These are phyloP conservation scores for Eimeria necatrix DNA, from an alignment of 169 alveolate species.

Conservation along the genomic window DNA sequence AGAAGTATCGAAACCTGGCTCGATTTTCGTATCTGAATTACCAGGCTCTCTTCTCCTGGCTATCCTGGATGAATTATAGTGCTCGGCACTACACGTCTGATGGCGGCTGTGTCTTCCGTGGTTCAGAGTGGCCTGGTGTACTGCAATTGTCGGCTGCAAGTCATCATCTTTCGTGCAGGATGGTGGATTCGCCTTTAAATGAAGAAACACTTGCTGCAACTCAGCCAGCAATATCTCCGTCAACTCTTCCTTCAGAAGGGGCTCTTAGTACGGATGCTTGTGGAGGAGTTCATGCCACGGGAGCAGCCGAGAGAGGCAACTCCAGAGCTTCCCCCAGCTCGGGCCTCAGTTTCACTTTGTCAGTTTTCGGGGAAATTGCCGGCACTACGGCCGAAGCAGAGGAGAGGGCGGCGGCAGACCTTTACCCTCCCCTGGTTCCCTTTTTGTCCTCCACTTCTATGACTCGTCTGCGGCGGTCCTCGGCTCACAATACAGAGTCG, in stretches of 20 bases:
- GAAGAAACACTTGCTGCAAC: constrained; percentile 41
- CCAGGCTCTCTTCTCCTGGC: not conserved
- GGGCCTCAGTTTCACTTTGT: not conserved
- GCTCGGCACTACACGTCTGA: constrained; percentile 21
- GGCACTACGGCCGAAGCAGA: not conserved
- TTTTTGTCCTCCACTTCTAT: not conserved
- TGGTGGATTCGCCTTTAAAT: constrained; percentile 34
- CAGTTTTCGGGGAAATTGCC: not conserved
- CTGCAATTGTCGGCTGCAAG: not conserved
- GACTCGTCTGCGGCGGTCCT: constrained; percentile 21
- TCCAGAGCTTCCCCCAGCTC: not conserved
- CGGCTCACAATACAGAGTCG: constrained; percentile 49
- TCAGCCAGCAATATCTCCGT: constrained; percentile 52
- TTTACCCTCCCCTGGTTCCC: constrained; percentile 66
- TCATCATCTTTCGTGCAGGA: constrained; percentile 16
- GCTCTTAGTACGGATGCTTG: not conserved
- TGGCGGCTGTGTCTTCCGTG: constrained; percentile 48
- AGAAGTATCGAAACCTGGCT: not conserved
- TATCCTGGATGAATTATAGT: constrained; percentile 31
- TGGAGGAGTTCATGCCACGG: not conserved
- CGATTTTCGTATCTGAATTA: not conserved
- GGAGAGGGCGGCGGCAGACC: not conserved
- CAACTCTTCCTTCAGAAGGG: not conserved
- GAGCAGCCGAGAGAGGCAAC: not conserved
- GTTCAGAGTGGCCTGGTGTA: constrained; percentile 9